phyloP scores from a whole-genome alignment of 768 basidiomycete genomes.

The Leucocoprinus leucothites region DNA sequence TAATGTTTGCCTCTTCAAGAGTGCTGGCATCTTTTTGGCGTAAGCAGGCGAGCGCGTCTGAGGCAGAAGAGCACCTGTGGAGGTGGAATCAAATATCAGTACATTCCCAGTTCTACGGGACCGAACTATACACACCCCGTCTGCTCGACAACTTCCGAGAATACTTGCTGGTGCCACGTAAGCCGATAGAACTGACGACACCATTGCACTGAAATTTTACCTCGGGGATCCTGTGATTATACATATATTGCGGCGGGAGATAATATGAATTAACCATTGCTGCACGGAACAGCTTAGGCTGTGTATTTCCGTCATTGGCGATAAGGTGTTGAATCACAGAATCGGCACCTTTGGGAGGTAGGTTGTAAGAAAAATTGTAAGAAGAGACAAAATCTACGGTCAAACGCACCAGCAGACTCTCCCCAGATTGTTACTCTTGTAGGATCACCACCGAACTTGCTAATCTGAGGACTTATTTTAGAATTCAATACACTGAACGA shows the following conservation, averaged over 20 bases:
- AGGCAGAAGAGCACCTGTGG: slow-evolving; percentile 30
- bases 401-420: slow-evolving; percentile 32
- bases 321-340: slow-evolving; percentile 46
- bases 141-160: slow-evolving; percentile 28
- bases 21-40: slow-evolving; percentile 26
- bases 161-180: slow-evolving; percentile 27
- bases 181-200: background rate
- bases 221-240: slow-evolving; percentile 36
- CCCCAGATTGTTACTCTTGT: slow-evolving; percentile 40
- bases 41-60: slow-evolving; percentile 37
- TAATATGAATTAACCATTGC: slow-evolving; percentile 42
- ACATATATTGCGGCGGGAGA: slow-evolving; percentile 41
- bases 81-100: background rate
- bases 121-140: slow-evolving; percentile 27
- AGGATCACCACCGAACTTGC: slow-evolving; percentile 39
- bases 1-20: slow-evolving; percentile 31
- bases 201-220: slow-evolving; percentile 14
- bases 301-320: slow-evolving; percentile 40
- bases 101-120: background rate
- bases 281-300: slow-evolving; percentile 36
- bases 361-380: background rate
- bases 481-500: background rate
- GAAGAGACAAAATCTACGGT: background rate
- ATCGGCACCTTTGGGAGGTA: slow-evolving; percentile 32
- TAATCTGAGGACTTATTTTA: slow-evolving; percentile 25